Percentiles rank a stretch among this genome's conserved stretches.
Evolutionary conservation across 192 early-diverging fungal genomes (phyloP).

Genomic region (Thoreauomyces humboldtii): DNA sequence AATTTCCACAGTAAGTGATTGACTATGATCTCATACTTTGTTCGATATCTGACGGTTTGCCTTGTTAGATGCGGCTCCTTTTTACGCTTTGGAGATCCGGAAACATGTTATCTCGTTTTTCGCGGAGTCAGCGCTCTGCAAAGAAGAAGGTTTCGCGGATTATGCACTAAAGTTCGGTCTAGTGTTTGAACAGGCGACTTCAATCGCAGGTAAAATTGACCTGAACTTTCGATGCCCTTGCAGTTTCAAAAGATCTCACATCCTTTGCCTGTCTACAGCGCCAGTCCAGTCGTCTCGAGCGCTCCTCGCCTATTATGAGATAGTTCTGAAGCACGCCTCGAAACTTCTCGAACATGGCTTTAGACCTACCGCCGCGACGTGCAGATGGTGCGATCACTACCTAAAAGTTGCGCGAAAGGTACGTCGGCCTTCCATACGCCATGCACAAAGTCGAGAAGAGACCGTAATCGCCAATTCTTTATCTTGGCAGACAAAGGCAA

Average conservation of each 20-base stretch:
- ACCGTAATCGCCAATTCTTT: no score
- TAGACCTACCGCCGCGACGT: neutral
- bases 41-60: neutral
- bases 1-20: neutral
- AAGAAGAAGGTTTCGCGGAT: neutral
- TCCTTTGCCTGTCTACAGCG: neutral
- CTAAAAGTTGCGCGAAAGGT: conserved; percentile 19
- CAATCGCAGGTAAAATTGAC: conserved; percentile 2
- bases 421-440: no score
- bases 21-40: neutral
- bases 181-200: conserved; percentile 10
- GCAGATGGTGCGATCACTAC: conserved; percentile 27
- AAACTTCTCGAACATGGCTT: neutral
- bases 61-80: neutral
- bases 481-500: no score
- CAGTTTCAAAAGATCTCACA: no score
- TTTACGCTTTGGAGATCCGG: conserved; percentile 9
- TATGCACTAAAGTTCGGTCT: conserved; percentile 25
- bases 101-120: conserved; percentile 9
- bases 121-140: conserved; percentile 1
- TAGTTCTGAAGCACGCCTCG: conserved; percentile 3
- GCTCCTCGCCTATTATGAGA: conserved; percentile 15
- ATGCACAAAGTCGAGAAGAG: no score
- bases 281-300: neutral
- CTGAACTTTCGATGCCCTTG: no score